Base-by-base conservation (phyloP, 148 eudicot genomes). In the Suaeda aralocaspica region DNA sequence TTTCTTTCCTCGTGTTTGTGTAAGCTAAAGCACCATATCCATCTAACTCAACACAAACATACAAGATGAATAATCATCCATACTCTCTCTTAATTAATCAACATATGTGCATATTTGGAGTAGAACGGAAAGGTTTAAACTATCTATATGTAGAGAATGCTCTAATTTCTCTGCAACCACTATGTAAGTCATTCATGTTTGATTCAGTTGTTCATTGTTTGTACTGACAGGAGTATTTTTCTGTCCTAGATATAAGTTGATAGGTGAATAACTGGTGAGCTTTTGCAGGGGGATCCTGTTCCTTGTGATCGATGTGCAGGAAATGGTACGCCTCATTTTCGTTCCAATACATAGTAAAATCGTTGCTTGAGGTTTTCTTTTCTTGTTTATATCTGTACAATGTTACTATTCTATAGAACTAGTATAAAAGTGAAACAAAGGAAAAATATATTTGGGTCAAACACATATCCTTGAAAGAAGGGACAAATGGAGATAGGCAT, bases 281-380 rank as follows among this genome's bases (percentile, higher is more conserved):
- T 70, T 74, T 80, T 85, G 82, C 79, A 91, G 97, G 97, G 97
- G 62, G 97, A 91, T 84, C 97, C 95, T 59, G 90, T 89, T 64
- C 87, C 97, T 29, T 91, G 97, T 81, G 90, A 84, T 29, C 86
- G 87, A 59, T 91, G 97, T 72, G 92, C 87, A 59, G 97, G 95
- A 59, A 91, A 91, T 71, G 97, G 97, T 91, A 82, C 59, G 68
- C 19, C 15, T 76, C 39, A 34, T 36, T 34, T 64, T 63, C 64
- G 29, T 50, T 57, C 68, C 16, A 12, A 34, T 30, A 19, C 22
- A 29, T 15, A 1, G 15, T 50, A 0, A 59, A 6, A 22, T 7
- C 29, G 14, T 28, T 60, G 45, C 46, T 22, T 63, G 9, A 31
- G 42, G 11, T 53, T n/a, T 3, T 11, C 2, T 18, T 41, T 67